Evolutionary conservation across 1,139 yeast species (phyloP), one percentile per base, ranked within the genome.

Genomic region (Blastobotrys malaysiensis): DNA sequence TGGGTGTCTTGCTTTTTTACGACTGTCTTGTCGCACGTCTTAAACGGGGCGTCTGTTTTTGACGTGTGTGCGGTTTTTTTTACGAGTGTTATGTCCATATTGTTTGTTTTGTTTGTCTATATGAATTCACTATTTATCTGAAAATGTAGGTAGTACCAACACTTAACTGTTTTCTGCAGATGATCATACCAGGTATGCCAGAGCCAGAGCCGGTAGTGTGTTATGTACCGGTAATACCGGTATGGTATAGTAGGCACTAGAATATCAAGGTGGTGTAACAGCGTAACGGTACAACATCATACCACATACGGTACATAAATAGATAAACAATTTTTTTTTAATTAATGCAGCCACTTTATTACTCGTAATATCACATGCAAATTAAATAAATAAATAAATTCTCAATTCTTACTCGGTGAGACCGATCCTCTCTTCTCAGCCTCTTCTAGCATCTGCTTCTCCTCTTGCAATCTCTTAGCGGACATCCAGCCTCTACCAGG

Each of bases 401-500:
- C 39, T 31, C 16, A 31, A 3, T 31, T 31, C 9, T 31, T 5
- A 9, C 26, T 22, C 26, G 5, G 39, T n/a, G 39, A 31, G 9
- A 19, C 16, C 13, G 39, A 43, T 20, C 48, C 51, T 24, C 51
- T 52, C 13, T 43, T 48, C 44, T 55, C 58, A 6, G 51, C 57
- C 48, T 50, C 52, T 48, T 57, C 56, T n/a, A 59, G 46, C 50
- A 48, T 31, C 31, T 50, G 51, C 13, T 55, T 57, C 50, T 63
- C 80, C 49, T 61, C 64, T 53, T 70, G 72, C 45, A 78, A 61
- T 52, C 68, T 65, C 43, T 68, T 69, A 1, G 71, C 62, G 1
- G 78, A 69, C 20, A 77, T 71, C 86, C 86, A 81, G 0, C 85
- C 85, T 49, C 80, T 65, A 2, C 77, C 77, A 1, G 82, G 83